These are phyloP conservation scores for Mollisiaceae sp. DNA, from an alignment of 2,329 filamentous ascomycete species.

Conservation along the genomic window DNA sequence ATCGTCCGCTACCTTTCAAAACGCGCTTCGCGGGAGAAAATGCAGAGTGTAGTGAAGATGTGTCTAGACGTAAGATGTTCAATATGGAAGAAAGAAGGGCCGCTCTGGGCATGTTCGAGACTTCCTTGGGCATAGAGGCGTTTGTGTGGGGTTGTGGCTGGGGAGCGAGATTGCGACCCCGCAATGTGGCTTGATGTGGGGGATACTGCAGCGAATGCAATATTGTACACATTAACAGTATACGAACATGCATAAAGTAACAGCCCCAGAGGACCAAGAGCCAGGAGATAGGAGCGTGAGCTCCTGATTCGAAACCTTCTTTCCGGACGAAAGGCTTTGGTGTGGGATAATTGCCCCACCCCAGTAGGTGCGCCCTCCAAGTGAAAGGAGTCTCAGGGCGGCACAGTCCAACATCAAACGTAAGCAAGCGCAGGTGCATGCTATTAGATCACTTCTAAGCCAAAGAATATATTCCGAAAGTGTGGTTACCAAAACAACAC, in stretches of 20 bases:
- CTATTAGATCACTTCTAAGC: not conserved
- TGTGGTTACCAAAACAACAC: slow-evolving; percentile 10
- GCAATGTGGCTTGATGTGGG: slow-evolving; percentile 3
- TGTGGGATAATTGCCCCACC: slow-evolving; percentile 8
- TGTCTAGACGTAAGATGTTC: slow-evolving; percentile 10
- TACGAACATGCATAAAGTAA: slow-evolving; percentile 1
- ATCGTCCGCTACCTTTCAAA: not conserved
- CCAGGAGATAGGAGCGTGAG: not conserved
- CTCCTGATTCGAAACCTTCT: not conserved
- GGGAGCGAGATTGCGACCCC: not conserved
- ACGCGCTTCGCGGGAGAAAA: slow-evolving; percentile 12
- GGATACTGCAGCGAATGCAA: not conserved
- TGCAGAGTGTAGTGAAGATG: not conserved
- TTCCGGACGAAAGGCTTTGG: not conserved
- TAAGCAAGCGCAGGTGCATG: slow-evolving; percentile 7
- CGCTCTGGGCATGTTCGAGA: slow-evolving; percentile 9
- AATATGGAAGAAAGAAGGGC: slow-evolving; percentile 16
- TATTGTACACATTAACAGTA: not conserved
- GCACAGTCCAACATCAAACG: slow-evolving; percentile 11
- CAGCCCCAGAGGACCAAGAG: not conserved
- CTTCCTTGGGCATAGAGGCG: not conserved
- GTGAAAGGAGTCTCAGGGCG: not conserved
- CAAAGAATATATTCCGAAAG: slow-evolving; percentile 7
- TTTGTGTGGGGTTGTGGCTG: slow-evolving; percentile 9
- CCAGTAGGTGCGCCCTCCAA: not conserved